Evolutionary conservation across 345 rosid species (phyloP), one percentile per base, ranked within the genome.

Genomic region (Hirschfeldia incana): DNA sequence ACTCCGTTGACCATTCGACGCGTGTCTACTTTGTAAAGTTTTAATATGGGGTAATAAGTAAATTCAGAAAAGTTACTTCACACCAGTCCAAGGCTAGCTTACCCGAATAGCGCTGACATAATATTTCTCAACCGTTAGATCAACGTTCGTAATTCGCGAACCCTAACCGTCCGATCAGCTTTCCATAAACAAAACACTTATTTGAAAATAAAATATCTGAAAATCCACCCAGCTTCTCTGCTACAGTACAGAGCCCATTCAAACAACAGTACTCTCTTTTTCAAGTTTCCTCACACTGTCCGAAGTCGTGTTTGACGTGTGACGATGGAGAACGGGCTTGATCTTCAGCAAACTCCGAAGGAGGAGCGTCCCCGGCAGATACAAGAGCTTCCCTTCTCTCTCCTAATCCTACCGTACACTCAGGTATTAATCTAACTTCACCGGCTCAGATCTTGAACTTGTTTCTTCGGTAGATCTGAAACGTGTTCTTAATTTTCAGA

Each of bases 151-250:
- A 4, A 28, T 28, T 10, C 16, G 12, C 8, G 15, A 0, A 37
- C 80, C 81, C 81, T 28, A 72, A 8, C 82, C 85, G 84, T 82
- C 83, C 36, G 87, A 82, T 85, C 16, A 77, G 11, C 26, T n/a
- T 72, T 39, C 11, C 46, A 39, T 9, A 9, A 0, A 1, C 4
- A 9, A 39, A 39, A 39, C 46, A 39, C 8, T 34, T 39, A 6
- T 1, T 6, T 9, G 12, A 39, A 5, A 34, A 34, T 34, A 5
- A 34, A 34, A 34, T 34, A 8, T 4, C 37, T 33, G 5, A 34
- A 34, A 34, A 5, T 4, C 37, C 8, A 39, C 12, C 46, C 39
- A 36, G 39, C 39, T 36, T 36, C 39, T 36, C 39, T 6, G 9
- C 39, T 36, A 36, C 39, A 33, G 36, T 36, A 36, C 39, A 33